Evolutionary conservation across 371 early-diverging fungal genomes (phyloP).

Genomic region (Mucor racemosus): DNA sequence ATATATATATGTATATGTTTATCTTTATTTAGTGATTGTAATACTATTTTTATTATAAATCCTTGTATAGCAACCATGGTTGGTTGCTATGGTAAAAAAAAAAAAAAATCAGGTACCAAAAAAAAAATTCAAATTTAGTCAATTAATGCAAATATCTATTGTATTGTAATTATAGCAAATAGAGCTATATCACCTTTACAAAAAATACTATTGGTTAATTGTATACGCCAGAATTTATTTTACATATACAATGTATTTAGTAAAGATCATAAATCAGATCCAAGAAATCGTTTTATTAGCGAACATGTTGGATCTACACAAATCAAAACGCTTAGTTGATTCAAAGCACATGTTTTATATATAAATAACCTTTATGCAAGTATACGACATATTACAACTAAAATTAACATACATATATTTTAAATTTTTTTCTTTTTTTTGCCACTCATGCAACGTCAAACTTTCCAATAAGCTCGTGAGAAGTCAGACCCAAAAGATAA

Average conservation of each 20-base stretch:
- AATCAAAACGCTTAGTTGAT: neutral
- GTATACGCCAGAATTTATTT: too few relatives aligned
- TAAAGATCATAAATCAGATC: too few relatives aligned
- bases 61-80: too few relatives aligned
- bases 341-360: constrained; percentile 1
- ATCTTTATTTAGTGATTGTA: too few relatives aligned
- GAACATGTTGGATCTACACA: neutral
- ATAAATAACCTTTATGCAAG: neutral
- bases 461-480: neutral
- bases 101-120: neutral
- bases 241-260: neutral
- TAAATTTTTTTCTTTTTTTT: neutral
- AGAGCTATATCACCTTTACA: too few relatives aligned
- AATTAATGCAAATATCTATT: neutral
- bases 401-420: neutral
- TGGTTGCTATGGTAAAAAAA: neutral
- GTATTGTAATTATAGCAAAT: too few relatives aligned
- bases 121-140: neutral
- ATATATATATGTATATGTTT: too few relatives aligned
- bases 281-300: constrained; percentile 2
- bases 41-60: too few relatives aligned
- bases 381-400: neutral
- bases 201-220: too few relatives aligned
- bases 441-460: constrained; percentile 1
- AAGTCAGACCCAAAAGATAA: neutral